These are phyloP conservation scores for Huiozyma sinensis DNA, from an alignment of 805 yeast species.

Conservation along the genomic window DNA sequence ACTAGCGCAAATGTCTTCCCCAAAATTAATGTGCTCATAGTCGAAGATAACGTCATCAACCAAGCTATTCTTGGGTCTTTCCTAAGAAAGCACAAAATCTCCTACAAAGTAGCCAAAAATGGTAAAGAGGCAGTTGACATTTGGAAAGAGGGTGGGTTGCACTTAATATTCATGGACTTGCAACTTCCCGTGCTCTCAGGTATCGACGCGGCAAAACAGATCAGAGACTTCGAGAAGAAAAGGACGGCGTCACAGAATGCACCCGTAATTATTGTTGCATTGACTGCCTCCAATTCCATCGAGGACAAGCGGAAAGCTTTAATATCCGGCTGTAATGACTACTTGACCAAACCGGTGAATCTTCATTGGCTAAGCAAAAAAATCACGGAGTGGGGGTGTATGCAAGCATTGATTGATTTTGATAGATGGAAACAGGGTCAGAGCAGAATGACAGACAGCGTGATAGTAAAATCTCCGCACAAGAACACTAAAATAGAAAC, in stretches of 20 bases:
- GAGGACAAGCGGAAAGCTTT: slow-evolving; percentile 83
- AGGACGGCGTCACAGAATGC: slow-evolving; percentile 42
- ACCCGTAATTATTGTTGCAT: slow-evolving; percentile 95
- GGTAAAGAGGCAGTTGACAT: slow-evolving; percentile 92
- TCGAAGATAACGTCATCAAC: slow-evolving; percentile 92
- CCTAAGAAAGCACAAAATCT: slow-evolving; percentile 73
- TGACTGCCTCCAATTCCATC: slow-evolving; percentile 83
- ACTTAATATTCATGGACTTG: slow-evolving; percentile 91
- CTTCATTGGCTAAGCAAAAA: slow-evolving; percentile 88
- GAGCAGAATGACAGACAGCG: slow-evolving; percentile 31
- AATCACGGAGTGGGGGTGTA: slow-evolving; percentile 96
- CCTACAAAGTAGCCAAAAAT: slow-evolving; percentile 77
- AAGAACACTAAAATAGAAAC: slow-evolving; percentile 1
- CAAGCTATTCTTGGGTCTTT: slow-evolving; percentile 86
- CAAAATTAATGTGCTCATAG: slow-evolving; percentile 80
- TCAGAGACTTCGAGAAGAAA: slow-evolving; percentile 69
- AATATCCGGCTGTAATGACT: slow-evolving; percentile 96
- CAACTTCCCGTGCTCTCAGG: slow-evolving; percentile 96
- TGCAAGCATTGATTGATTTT: slow-evolving; percentile 94
- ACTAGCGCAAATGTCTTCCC: slow-evolving; percentile 61
- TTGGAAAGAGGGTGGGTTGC: slow-evolving; percentile 93
- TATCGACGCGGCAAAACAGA: slow-evolving; percentile 86
- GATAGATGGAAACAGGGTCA: slow-evolving; percentile 72
- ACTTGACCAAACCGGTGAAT: slow-evolving; percentile 90
- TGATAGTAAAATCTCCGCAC: slow-evolving; percentile 3